A percentile compares a stretch with the other conserved stretches of the same genome.
Evolutionary conservation across 352 stramenopile species (phyloP).

Genomic region (Phytophthora quininea): DNA sequence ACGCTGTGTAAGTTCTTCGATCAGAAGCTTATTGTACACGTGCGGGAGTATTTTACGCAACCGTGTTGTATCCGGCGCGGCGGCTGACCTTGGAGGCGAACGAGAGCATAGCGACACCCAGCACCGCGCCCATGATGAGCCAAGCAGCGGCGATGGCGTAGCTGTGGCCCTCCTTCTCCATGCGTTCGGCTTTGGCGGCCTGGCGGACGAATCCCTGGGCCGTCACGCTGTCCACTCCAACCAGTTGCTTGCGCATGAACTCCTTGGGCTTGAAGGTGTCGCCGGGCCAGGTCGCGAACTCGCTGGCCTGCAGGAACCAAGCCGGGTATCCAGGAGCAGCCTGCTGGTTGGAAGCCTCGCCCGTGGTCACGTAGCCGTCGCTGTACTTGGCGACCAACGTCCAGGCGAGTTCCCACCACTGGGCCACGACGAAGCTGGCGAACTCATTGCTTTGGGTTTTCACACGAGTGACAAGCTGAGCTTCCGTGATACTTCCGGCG

Average conservation of each 20-base stretch:
- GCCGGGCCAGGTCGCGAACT: constrained; percentile 71
- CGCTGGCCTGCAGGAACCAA: constrained; percentile 62
- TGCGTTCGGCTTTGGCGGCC: constrained; percentile 6
- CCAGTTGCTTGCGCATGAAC: constrained; percentile 53
- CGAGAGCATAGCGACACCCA: constrained; percentile 41
- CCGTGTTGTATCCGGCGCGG: constrained; percentile 43
- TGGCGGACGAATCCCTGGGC: constrained; percentile 35
- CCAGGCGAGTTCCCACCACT: constrained; percentile 75
- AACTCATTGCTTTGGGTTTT: constrained; percentile 60
- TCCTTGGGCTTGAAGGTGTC: constrained; percentile 63
- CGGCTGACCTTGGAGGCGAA: constrained; percentile 39
- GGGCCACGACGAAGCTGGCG: constrained; percentile 51
- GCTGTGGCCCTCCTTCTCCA: constrained; percentile 6
- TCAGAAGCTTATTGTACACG: neutral
- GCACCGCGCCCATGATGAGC: constrained; percentile 41
- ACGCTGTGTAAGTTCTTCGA: constrained; percentile 7
- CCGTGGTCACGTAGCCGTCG: constrained; percentile 73
- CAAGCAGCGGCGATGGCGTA: constrained; percentile 33
- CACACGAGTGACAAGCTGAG: constrained; percentile 33
- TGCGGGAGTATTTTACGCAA: constrained; percentile 24
- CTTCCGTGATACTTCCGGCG: neutral
- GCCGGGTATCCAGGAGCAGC: constrained; percentile 61
- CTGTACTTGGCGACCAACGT: constrained; percentile 74
- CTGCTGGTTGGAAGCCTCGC: constrained; percentile 53
- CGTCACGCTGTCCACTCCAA: constrained; percentile 33